Evolutionary conservation across 306 rosid genomes (phyloP).

Genomic region (Mimosa bimucronata): DNA sequence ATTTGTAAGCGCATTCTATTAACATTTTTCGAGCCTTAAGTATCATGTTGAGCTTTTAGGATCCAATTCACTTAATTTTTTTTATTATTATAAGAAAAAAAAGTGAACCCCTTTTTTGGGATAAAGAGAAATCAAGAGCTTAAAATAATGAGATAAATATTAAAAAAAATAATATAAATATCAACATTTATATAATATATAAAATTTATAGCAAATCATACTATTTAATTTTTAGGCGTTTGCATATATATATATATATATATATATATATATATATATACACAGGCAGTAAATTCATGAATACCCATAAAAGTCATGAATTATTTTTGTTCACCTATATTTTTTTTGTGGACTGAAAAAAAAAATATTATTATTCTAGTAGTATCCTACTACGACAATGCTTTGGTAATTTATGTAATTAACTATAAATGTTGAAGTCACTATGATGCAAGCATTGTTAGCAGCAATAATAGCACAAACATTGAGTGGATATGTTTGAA

Average conservation of each 20-base stretch:
- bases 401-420: not conserved
- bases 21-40: too few species aligned
- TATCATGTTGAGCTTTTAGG: too few species aligned
- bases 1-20: too few species aligned
- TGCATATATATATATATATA: too few species aligned
- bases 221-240: too few species aligned
- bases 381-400: not conserved
- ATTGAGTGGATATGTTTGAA: not conserved
- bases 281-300: not conserved
- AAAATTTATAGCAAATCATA: too few species aligned
- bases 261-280: not conserved
- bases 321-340: not conserved
- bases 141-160: not conserved
- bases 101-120: not conserved
- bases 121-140: not conserved
- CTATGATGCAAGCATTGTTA: not conserved
- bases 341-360: too few species aligned
- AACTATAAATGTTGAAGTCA: conserved; percentile 2
- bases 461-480: not conserved
- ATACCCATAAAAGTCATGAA: not conserved
- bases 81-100: too few species aligned
- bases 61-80: too few species aligned
- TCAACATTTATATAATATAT: not conserved
- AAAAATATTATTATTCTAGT: not conserved
- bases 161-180: not conserved